These are phyloP conservation scores for Mycocentrospora acerina DNA, from an alignment of 2,329 filamentous ascomycete species.

Conservation along the genomic window DNA sequence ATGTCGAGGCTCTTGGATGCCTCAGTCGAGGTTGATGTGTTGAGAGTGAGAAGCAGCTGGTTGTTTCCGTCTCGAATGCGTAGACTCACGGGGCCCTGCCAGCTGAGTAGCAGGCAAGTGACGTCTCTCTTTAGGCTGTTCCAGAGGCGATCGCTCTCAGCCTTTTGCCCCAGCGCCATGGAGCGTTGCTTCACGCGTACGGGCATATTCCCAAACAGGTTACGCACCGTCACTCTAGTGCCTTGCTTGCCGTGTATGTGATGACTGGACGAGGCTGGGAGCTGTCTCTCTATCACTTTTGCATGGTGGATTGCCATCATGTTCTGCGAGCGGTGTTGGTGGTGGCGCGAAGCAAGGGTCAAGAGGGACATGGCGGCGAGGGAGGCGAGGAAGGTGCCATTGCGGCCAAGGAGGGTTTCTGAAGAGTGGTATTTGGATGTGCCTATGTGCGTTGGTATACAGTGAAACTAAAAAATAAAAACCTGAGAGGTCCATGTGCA, in stretches of 20 bases:
- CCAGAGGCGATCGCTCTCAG: constrained; percentile 65
- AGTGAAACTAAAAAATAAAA: no score
- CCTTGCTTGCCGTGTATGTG: constrained; percentile 62
- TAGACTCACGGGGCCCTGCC: constrained; percentile 59
- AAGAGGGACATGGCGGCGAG: constrained; percentile 75
- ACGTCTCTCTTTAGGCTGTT: constrained; percentile 61
- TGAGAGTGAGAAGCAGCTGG: constrained; percentile 39
- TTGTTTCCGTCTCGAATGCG: constrained; percentile 57
- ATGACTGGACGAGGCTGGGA: constrained; percentile 62
- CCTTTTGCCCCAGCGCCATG: constrained; percentile 51
- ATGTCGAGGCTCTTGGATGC: not conserved
- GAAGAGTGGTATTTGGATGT: constrained; percentile 68
- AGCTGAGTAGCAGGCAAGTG: constrained; percentile 69
- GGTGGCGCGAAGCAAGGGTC: constrained; percentile 72
- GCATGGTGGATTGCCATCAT: constrained; percentile 71
- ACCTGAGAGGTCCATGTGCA: constrained; percentile 12
- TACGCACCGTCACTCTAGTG: constrained; percentile 72
- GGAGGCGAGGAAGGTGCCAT: constrained; percentile 76
- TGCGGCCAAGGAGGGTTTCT: constrained; percentile 60
- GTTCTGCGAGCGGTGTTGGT: constrained; percentile 61
- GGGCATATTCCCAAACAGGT: constrained; percentile 88
- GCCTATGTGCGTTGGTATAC: constrained; percentile 53
- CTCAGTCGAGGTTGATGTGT: constrained; percentile 7
- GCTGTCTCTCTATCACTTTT: constrained; percentile 62
- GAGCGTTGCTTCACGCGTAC: constrained; percentile 83